Percentiles rank a stretch among this genome's conserved stretches.
These are phyloP conservation scores for Falciphora oryzae DNA, from an alignment of 2,329 filamentous ascomycete genomes.

Conservation along the genomic window DNA sequence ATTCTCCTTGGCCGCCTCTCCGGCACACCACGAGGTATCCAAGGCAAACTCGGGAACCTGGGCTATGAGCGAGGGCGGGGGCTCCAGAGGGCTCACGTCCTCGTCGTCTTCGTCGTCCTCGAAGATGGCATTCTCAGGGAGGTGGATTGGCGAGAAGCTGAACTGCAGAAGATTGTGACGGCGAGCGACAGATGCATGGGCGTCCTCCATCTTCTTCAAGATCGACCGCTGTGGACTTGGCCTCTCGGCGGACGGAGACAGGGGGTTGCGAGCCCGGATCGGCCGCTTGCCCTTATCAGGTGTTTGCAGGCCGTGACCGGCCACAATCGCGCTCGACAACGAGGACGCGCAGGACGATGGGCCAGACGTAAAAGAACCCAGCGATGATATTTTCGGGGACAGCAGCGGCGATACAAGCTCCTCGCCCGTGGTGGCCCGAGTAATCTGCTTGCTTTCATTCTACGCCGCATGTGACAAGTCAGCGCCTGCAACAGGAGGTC, in stretches of 20 bases:
- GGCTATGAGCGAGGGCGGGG: slow-evolving; percentile 1
- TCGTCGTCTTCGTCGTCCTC: slow-evolving; percentile 1
- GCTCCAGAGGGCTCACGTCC: background rate
- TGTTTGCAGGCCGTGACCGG: background rate
- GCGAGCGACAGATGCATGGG: background rate
- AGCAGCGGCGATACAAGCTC: background rate
- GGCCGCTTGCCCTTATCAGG: background rate
- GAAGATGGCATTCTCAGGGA: slow-evolving; percentile 1
- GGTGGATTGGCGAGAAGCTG: background rate
- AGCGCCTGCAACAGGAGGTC: background rate
- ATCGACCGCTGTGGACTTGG: background rate
- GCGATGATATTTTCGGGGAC: background rate
- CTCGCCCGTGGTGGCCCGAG: background rate
- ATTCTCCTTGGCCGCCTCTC: background rate
- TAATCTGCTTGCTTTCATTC: background rate
- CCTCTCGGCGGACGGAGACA: slow-evolving; percentile 1
- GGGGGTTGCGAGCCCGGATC: background rate
- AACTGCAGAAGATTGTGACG: background rate
- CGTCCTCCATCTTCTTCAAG: slow-evolving; percentile 2
- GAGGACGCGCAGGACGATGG: background rate
- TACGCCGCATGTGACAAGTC: background rate
- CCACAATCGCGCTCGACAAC: background rate
- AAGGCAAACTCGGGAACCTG: background rate
- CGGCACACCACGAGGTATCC: background rate
- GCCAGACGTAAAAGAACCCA: background rate